These are phyloP conservation scores for Diaporthe sp. DNA, from an alignment of 2,329 filamentous ascomycete genomes.

Conservation along the genomic window DNA sequence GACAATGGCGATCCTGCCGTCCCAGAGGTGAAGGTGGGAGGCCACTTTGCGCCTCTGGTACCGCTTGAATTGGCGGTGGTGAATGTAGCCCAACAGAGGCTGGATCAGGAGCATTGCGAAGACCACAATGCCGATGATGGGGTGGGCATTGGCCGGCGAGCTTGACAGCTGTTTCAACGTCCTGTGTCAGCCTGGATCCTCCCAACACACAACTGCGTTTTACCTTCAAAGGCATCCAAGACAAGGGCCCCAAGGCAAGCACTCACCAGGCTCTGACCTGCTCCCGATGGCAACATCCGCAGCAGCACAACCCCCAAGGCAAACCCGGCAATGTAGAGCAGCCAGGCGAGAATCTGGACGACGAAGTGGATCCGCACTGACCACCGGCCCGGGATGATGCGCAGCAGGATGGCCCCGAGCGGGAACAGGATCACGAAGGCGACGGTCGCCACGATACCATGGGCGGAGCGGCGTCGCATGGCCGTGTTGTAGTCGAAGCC, in stretches of 20 bases:
- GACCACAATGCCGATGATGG: constrained; percentile 61
- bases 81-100: constrained; percentile 57
- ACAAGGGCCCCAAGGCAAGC: neutral
- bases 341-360: constrained; percentile 55
- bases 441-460: constrained; percentile 43
- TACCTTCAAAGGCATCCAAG: neutral
- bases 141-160: constrained; percentile 56
- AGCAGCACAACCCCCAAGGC: constrained; percentile 60
- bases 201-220: too few species aligned
- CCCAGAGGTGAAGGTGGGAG: constrained; percentile 60
- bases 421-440: constrained; percentile 46
- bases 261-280: constrained; percentile 51
- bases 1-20: constrained; percentile 56
- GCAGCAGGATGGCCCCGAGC: constrained; percentile 43
- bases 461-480: constrained; percentile 24
- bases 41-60: constrained; percentile 55
- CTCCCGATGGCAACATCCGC: constrained; percentile 48
- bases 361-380: constrained; percentile 56
- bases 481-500: constrained; percentile 15
- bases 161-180: constrained; percentile 48
- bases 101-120: constrained; percentile 57
- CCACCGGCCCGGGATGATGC: constrained; percentile 51
- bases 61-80: constrained; percentile 58
- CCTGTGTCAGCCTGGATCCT: neutral
- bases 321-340: constrained; percentile 56